Evolutionary conservation across 2,329 filamentous ascomycete species (phyloP).

Genomic region (Nigrograna mackinnonii): DNA sequence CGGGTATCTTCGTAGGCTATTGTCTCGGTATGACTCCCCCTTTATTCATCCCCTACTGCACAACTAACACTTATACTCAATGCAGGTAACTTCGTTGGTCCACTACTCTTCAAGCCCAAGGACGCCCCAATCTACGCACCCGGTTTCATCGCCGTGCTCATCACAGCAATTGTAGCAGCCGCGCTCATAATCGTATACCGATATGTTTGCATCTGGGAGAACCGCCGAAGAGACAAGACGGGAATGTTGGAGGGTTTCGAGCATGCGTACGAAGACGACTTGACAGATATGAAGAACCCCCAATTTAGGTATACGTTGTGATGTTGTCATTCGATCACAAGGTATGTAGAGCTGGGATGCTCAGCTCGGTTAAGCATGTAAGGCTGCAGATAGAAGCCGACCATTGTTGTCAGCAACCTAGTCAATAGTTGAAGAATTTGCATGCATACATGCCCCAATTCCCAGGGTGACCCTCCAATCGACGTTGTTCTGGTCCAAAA

Average conservation of each 20-base stretch:
- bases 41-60: background rate
- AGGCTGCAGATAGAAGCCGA: too few species aligned
- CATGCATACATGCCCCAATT: too few species aligned
- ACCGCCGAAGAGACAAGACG: slow-evolving; percentile 44
- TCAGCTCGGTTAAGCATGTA: too few species aligned
- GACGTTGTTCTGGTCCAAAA: too few species aligned
- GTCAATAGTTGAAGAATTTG: too few species aligned
- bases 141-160: slow-evolving; percentile 47
- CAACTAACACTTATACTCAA: slow-evolving; percentile 23
- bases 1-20: slow-evolving; percentile 56
- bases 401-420: too few species aligned
- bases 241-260: slow-evolving; percentile 52
- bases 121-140: slow-evolving; percentile 30
- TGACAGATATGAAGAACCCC: slow-evolving; percentile 47
- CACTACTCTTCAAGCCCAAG: slow-evolving; percentile 17
- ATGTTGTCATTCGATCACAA: too few species aligned
- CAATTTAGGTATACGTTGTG: slow-evolving; percentile 21
- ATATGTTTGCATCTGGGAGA: slow-evolving; percentile 48
- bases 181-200: slow-evolving; percentile 48
- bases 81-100: slow-evolving; percentile 41
- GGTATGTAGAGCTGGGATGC: too few species aligned
- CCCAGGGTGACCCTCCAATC: too few species aligned
- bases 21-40: slow-evolving; percentile 45
- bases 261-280: slow-evolving; percentile 56
- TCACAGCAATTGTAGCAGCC: slow-evolving; percentile 33